Percentiles rank a stretch among this genome's conserved stretches.
phyloP scores from a whole-genome alignment of 306 rosid species.

The Gynostemma pentaphyllum region DNA sequence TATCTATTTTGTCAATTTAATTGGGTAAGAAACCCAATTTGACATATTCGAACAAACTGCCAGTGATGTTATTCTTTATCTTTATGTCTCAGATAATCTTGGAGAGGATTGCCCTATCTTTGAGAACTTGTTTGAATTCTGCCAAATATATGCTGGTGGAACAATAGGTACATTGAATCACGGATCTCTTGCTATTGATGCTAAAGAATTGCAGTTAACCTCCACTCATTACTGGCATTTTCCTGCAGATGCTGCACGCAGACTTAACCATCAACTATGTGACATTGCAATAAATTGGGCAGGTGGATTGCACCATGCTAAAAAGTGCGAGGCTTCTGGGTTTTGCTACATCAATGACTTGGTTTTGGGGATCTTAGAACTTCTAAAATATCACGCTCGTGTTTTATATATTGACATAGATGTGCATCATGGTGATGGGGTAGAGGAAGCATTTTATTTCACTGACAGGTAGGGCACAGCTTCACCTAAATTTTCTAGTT shows the following conservation, averaged over 20 bases:
- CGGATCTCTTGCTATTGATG: conserved; percentile 1
- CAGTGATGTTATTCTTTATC: conserved; percentile 5
- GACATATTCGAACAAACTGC: neutral
- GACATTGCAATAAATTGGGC: conserved; percentile 99
- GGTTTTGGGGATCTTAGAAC: conserved; percentile 94
- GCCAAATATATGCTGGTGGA: conserved; percentile 97
- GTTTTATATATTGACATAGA: conserved; percentile 93
- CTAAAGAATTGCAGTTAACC: conserved; percentile 11
- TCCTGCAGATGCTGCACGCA: conserved; percentile 82
- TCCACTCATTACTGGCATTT: neutral
- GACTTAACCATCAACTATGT: conserved; percentile 79
- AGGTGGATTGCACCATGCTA: conserved; percentile 97
- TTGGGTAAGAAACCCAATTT: neutral
- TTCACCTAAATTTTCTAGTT: conserved; percentile 6
- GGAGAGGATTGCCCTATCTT: conserved; percentile 99
- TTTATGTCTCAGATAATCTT: conserved; percentile 58
- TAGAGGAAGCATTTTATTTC: conserved; percentile 95
- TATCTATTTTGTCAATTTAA: neutral
- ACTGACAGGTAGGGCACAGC: conserved; percentile 64
- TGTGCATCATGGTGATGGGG: conserved; percentile 99
- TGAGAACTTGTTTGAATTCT: conserved; percentile 91
- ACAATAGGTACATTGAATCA: conserved; percentile 57
- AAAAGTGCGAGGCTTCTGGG: conserved; percentile 98
- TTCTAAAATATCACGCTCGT: conserved; percentile 88
- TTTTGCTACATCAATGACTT: conserved; percentile 98